Percentiles rank a stretch among this genome's conserved stretches.
These are phyloP conservation scores for Suillus weaverae DNA, from an alignment of 768 basidiomycete species.

Conservation along the genomic window DNA sequence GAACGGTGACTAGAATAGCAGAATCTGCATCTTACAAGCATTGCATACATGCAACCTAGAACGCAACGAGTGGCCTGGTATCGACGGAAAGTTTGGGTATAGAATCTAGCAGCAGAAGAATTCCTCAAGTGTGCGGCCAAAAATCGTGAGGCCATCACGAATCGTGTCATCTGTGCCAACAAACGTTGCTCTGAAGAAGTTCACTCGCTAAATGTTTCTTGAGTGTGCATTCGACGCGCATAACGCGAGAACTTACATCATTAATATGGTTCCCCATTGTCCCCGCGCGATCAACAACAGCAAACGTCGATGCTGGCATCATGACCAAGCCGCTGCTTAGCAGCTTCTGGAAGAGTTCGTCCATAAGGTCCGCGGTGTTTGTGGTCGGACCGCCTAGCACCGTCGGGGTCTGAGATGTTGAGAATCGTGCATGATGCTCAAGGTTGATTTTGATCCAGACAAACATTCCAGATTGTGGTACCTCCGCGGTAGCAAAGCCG, in stretches of 20 bases:
- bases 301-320: slow-evolving; percentile 50
- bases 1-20: background rate
- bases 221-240: slow-evolving; percentile 5
- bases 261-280: slow-evolving; percentile 33
- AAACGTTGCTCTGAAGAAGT: slow-evolving; percentile 48
- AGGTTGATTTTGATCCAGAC: slow-evolving; percentile 51
- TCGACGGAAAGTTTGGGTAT: background rate
- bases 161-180: slow-evolving; percentile 51
- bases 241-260: slow-evolving; percentile 37
- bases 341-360: slow-evolving; percentile 46
- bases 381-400: slow-evolving; percentile 27
- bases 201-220: slow-evolving; percentile 33
- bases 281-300: slow-evolving; percentile 34
- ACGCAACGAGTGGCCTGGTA: background rate
- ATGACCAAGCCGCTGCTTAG: slow-evolving; percentile 44
- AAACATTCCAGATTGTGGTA: slow-evolving; percentile 53
- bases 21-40: background rate
- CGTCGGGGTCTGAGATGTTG: slow-evolving; percentile 18
- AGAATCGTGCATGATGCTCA: slow-evolving; percentile 42
- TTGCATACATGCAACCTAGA: background rate
- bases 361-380: slow-evolving; percentile 47
- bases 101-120: slow-evolving; percentile 34
- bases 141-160: slow-evolving; percentile 40
- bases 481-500: slow-evolving; percentile 36
- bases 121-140: slow-evolving; percentile 37